These are phyloP conservation scores for Volvox carteri DNA, from an alignment of 163 green algal species.

Conservation along the genomic window DNA sequence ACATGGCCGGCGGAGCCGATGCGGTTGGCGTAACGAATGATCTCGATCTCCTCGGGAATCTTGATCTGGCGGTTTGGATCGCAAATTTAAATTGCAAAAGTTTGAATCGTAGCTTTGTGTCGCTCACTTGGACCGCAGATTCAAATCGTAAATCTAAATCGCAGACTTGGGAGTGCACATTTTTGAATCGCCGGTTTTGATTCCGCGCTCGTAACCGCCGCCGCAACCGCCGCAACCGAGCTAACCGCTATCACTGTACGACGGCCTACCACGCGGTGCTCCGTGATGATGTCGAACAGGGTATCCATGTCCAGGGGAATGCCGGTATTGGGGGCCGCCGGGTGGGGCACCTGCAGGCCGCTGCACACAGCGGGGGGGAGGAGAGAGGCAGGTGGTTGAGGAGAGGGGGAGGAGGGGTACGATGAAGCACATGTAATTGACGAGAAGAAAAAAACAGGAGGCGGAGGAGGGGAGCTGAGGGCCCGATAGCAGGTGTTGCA, in stretches of 20 bases:
- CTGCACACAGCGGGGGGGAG: constrained; percentile 14
- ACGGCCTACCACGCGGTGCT: constrained; percentile 76
- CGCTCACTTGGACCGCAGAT: too few relatives aligned
- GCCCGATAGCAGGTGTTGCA: too few relatives aligned
- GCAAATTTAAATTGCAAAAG: too few relatives aligned
- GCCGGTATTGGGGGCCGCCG: neutral
- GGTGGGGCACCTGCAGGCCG: constrained; percentile 3
- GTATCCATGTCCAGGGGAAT: constrained; percentile 72
- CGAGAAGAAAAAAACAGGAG: too few relatives aligned
- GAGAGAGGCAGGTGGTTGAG: neutral
- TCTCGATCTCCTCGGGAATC: constrained; percentile 78
- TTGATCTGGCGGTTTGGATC: constrained; percentile 86
- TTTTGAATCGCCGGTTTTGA: too few relatives aligned
- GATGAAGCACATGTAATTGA: too few relatives aligned
- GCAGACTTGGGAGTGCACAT: too few relatives aligned
- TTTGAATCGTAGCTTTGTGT: neutral
- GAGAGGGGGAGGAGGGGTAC: neutral
- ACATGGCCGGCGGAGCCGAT: constrained; percentile 85
- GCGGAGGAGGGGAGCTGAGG: too few relatives aligned
- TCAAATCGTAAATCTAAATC: too few relatives aligned
- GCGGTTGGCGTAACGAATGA: constrained; percentile 86
- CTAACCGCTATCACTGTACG: neutral
- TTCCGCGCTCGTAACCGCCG: too few relatives aligned
- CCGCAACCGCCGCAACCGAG: too few relatives aligned
- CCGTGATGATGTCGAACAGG: constrained; percentile 74